Conservation (phyloP, 2,329 filamentous ascomycete genomes). For the Aspergillus brunneoviolaceus region DNA sequence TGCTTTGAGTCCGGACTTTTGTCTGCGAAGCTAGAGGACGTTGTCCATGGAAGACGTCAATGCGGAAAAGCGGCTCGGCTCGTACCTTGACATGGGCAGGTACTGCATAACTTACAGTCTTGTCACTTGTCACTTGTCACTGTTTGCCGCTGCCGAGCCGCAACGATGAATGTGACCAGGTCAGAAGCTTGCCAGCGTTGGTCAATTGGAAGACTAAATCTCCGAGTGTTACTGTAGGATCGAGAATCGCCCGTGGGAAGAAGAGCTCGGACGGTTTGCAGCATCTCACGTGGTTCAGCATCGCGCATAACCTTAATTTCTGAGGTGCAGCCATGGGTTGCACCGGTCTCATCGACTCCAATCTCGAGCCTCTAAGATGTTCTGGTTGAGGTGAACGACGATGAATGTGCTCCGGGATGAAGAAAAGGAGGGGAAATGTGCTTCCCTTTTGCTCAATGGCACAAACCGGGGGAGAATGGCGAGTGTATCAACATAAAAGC, state of each 20-base stretch:
- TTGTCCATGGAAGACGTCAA: neutral
- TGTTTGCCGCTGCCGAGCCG: neutral
- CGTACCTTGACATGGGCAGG: neutral
- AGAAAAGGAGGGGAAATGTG: neutral
- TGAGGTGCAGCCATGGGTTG: neutral
- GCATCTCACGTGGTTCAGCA: neutral
- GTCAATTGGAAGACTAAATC: neutral
- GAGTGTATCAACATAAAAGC: neutral
- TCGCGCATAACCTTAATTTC: neutral
- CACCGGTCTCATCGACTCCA: neutral
- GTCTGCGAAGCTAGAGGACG: no score
- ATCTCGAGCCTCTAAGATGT: neutral
- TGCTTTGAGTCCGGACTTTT: no score
- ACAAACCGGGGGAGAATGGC: neutral
- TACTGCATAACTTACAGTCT: no score
- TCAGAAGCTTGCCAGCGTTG: neutral
- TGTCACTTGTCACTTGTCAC: neutral
- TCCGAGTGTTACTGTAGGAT: neutral
- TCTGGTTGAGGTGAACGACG: neutral
- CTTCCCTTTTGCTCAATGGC: neutral
- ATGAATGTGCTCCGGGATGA: neutral
- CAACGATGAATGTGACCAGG: neutral
- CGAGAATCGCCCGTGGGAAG: neutral
- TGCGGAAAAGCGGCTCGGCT: neutral
- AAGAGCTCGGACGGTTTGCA: neutral